Conservation (phyloP, 352 stramenopile species). For the Phytophthora capsici region DNA sequence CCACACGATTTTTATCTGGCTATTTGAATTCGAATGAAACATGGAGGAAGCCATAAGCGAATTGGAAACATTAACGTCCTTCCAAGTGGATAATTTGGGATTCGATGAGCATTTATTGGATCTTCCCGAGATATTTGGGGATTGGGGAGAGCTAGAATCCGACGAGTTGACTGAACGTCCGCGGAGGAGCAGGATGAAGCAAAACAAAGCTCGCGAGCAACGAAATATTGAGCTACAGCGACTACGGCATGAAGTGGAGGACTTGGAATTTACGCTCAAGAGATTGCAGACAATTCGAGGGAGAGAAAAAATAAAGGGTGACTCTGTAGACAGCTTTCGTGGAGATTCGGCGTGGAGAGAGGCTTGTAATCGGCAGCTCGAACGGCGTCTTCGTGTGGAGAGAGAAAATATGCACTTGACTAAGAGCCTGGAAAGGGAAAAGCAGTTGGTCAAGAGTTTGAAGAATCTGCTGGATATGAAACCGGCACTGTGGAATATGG, state of each 20-base stretch:
- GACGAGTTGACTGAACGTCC: background rate
- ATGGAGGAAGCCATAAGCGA: background rate
- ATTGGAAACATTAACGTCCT: background rate
- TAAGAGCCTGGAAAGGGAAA: constrained; percentile 26
- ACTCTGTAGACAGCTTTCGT: background rate
- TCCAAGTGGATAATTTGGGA: background rate
- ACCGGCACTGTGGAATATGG: constrained; percentile 15
- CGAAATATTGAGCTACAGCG: constrained; percentile 25
- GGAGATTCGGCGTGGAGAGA: constrained; percentile 3
- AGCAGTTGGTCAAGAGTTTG: constrained; percentile 23
- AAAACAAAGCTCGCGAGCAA: constrained; percentile 30
- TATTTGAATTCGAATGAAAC: no score
- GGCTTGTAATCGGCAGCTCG: constrained; percentile 15
- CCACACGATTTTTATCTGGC: no score
- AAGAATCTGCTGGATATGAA: constrained; percentile 21
- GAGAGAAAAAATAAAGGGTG: background rate
- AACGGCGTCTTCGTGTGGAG: constrained; percentile 20
- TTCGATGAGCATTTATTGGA: constrained; percentile 1
- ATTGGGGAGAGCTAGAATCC: background rate
- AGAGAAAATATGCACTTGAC: constrained; percentile 36
- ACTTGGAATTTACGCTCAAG: constrained; percentile 23
- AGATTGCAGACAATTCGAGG: constrained; percentile 17
- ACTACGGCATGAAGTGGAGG: constrained; percentile 24
- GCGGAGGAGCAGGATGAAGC: constrained; percentile 3
- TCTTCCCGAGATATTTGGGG: background rate